These are phyloP conservation scores for Blastobotrys apis DNA, from an alignment of 1,139 yeast genomes.

Conservation along the genomic window DNA sequence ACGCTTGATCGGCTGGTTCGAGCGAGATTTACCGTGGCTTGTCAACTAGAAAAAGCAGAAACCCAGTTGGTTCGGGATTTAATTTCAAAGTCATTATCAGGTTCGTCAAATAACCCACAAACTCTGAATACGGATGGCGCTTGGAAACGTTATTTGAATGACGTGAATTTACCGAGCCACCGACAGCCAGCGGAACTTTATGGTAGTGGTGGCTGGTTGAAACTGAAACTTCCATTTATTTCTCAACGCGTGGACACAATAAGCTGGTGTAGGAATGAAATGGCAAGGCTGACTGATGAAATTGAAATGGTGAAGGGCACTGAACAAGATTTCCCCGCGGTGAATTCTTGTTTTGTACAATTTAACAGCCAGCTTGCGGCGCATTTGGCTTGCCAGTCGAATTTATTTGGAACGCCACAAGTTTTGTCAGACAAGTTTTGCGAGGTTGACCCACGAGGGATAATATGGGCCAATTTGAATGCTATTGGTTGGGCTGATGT, in stretches of 20 bases:
- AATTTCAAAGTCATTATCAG: too few species aligned
- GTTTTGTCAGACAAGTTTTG: slow-evolving; percentile 1
- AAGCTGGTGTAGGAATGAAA: slow-evolving; percentile 25
- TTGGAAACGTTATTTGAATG: slow-evolving; percentile 25
- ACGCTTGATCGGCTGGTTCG: slow-evolving; percentile 21
- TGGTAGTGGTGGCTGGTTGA: slow-evolving; percentile 11
- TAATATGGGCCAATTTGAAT: slow-evolving; percentile 31
- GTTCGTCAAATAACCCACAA: too few species aligned
- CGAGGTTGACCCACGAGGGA: slow-evolving; percentile 30
- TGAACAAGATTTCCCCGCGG: slow-evolving; percentile 18
- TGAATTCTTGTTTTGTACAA: slow-evolving; percentile 33
- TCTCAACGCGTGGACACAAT: slow-evolving; percentile 23
- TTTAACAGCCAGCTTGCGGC: slow-evolving; percentile 31
- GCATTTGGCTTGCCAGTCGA: slow-evolving; percentile 32
- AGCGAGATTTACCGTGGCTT: slow-evolving; percentile 18
- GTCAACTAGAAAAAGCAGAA: slow-evolving; percentile 24
- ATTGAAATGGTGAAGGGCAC: slow-evolving; percentile 24
- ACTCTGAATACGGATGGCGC: slow-evolving; percentile 7
- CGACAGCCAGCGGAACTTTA: slow-evolving; percentile 13
- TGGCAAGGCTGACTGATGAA: slow-evolving; percentile 27
- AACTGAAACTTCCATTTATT: slow-evolving; percentile 16
- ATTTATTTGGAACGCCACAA: slow-evolving; percentile 19
- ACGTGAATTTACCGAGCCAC: slow-evolving; percentile 18
- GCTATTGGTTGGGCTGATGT: slow-evolving; percentile 5
- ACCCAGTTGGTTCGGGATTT: slow-evolving; percentile 12